A percentile compares a stretch with the other conserved stretches of the same genome.
phyloP scores from a whole-genome alignment of 78 protist species.

The Dictyostelium purpureum region DNA sequence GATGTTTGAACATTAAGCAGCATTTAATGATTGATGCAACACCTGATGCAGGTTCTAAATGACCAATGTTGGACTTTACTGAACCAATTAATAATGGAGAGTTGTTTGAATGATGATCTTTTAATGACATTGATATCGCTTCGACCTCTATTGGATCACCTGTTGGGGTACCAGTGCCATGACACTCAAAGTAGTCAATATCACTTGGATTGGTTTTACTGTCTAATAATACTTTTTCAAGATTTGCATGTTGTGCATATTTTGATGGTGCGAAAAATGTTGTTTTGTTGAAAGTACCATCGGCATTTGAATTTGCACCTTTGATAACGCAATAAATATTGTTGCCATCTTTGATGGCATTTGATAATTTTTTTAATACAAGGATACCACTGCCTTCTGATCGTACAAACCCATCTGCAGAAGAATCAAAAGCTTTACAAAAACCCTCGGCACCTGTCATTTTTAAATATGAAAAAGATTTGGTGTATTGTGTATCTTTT shows the following conservation, averaged over 20 bases:
- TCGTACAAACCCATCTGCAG: constrained; percentile 90
- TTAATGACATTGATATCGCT: constrained; percentile 22
- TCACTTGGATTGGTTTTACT: constrained; percentile 11
- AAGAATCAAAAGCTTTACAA: constrained; percentile 73
- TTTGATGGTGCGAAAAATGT: not conserved
- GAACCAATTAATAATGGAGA: not conserved
- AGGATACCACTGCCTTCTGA: constrained; percentile 83
- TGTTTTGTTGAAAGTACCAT: constrained; percentile 68
- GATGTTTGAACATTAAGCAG: constrained; percentile 28
- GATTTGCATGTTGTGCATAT: not conserved
- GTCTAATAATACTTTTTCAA: not conserved
- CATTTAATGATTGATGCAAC: constrained; percentile 25
- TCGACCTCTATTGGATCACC: constrained; percentile 70
- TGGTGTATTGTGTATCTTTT: not conserved
- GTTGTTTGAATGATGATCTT: not conserved
- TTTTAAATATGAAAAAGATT: no score
- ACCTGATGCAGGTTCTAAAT: constrained; percentile 42
- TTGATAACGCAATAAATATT: constrained; percentile 39
- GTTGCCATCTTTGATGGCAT: constrained; percentile 25
- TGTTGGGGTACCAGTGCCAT: constrained; percentile 73
- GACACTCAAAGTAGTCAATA: constrained; percentile 59
- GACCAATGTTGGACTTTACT: constrained; percentile 13
- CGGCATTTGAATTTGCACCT: constrained; percentile 47
- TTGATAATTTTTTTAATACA: constrained; percentile 5
- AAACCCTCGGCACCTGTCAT: constrained; percentile 34